Percentiles rank a stretch among this genome's conserved stretches.
These are phyloP conservation scores for Vitis rupestris DNA, from an alignment of 164 flowering plant genomes.

Conservation along the genomic window DNA sequence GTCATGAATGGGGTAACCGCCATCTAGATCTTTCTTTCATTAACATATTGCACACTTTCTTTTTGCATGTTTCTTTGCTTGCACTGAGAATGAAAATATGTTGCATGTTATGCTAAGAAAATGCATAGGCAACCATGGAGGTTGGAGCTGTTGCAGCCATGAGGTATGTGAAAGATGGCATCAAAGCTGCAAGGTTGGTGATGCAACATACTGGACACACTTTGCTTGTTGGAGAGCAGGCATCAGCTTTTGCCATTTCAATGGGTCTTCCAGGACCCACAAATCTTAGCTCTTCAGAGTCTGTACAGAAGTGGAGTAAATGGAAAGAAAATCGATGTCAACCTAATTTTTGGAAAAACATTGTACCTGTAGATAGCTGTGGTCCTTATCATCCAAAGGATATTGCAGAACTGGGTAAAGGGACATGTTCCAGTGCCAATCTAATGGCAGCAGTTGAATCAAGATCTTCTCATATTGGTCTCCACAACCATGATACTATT, in stretches of 20 bases:
- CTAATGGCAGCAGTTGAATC: constrained; percentile 20
- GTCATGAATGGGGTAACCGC: constrained; percentile 90
- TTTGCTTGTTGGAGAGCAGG: constrained; percentile 87
- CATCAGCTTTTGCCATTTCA: constrained; percentile 85
- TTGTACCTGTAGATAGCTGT: constrained; percentile 56
- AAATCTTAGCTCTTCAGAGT: constrained; percentile 86
- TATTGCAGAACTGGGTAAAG: constrained; percentile 10
- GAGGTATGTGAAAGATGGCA: constrained; percentile 87
- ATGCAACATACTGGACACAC: constrained; percentile 88
- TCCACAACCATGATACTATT: constrained; percentile 84
- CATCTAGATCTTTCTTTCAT: constrained; percentile 1
- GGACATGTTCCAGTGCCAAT: constrained; percentile 31
- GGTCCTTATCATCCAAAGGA: constrained; percentile 72
- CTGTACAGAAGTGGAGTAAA: constrained; percentile 66
- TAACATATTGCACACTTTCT: not conserved
- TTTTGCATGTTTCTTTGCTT: constrained; percentile 1
- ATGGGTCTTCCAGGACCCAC: constrained; percentile 97
- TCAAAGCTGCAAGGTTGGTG: constrained; percentile 85
- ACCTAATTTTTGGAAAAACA: constrained; percentile 91
- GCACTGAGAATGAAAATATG: constrained; percentile 9
- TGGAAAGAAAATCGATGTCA: constrained; percentile 84
- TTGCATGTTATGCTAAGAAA: constrained; percentile 42
- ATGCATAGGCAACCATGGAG: constrained; percentile 87
- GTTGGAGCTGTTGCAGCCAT: constrained; percentile 98
- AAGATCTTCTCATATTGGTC: constrained; percentile 39